Evolutionary conservation across 2,329 filamentous ascomycete genomes (phyloP).

Genomic region (Penicillium sp.): DNA sequence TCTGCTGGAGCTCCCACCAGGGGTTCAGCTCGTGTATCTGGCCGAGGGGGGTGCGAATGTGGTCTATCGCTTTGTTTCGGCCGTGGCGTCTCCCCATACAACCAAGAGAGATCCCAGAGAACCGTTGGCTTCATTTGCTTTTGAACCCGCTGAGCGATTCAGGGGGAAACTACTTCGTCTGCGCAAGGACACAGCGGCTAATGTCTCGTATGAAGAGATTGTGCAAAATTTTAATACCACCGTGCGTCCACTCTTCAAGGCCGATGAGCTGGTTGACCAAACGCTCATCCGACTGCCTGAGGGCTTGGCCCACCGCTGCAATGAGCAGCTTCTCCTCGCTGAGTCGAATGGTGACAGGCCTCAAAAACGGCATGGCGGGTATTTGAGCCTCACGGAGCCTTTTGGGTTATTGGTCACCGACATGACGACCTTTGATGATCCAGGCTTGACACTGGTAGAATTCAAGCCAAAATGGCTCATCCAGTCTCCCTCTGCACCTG

Average conservation of each 20-base stretch:
- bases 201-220: slow-evolving; percentile 56
- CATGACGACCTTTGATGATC: slow-evolving; percentile 59
- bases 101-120: slow-evolving; percentile 33
- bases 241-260: slow-evolving; percentile 60
- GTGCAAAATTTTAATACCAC: slow-evolving; percentile 42
- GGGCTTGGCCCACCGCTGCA: slow-evolving; percentile 54
- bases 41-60: slow-evolving; percentile 77
- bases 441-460: slow-evolving; percentile 58
- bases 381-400: slow-evolving; percentile 58
- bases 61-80: slow-evolving; percentile 65
- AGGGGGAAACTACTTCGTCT: slow-evolving; percentile 61
- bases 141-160: slow-evolving; percentile 28
- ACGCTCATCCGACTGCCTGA: slow-evolving; percentile 55
- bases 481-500: slow-evolving; percentile 73
- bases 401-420: slow-evolving; percentile 74
- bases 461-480: slow-evolving; percentile 86
- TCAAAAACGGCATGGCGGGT: slow-evolving; percentile 55
- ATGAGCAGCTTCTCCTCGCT: slow-evolving; percentile 56
- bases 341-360: slow-evolving; percentile 51
- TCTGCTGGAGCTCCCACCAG: slow-evolving; percentile 40
- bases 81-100: slow-evolving; percentile 30
- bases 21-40: slow-evolving; percentile 50
- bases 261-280: slow-evolving; percentile 60
- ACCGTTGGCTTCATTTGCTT: slow-evolving; percentile 20
- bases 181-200: slow-evolving; percentile 60